A percentile compares a stretch with the other conserved stretches of the same genome.
phyloP scores from a whole-genome alignment of 129 eudicot species.

The Deinandra increscens region DNA sequence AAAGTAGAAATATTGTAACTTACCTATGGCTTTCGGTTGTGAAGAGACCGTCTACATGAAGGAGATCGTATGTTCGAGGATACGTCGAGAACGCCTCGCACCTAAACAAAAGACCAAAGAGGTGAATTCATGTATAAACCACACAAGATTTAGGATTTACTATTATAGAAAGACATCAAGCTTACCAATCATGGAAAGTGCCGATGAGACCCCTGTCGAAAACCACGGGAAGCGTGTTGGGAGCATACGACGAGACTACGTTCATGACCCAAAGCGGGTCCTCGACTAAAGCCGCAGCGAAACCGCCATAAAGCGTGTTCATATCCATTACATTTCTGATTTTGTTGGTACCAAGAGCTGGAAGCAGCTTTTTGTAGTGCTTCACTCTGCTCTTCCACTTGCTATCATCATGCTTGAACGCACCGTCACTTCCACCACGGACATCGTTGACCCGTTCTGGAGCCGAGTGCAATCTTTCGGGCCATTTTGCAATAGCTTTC shows the following conservation, averaged over 20 bases:
- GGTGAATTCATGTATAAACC: not conserved
- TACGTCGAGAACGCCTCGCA: slow-evolving; percentile 98
- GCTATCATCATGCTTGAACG: slow-evolving; percentile 73
- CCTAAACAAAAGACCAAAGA: slow-evolving; percentile 41
- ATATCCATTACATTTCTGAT: slow-evolving; percentile 94
- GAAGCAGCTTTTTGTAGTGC: slow-evolving; percentile 87
- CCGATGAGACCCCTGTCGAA: slow-evolving; percentile 93
- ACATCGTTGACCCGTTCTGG: slow-evolving; percentile 78
- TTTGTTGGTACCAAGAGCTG: slow-evolving; percentile 76
- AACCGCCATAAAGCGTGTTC: slow-evolving; percentile 92
- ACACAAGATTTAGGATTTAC: not conserved
- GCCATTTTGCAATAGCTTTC: slow-evolving; percentile 76
- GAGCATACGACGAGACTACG: slow-evolving; percentile 83
- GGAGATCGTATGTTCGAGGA: slow-evolving; percentile 96
- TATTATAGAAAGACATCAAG: not conserved
- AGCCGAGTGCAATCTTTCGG: slow-evolving; percentile 61
- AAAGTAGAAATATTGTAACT: slow-evolving; percentile 1
- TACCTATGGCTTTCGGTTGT: slow-evolving; percentile 98
- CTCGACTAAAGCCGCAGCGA: slow-evolving; percentile 73
- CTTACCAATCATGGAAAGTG: slow-evolving; percentile 92
- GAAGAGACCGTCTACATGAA: slow-evolving; percentile 90
- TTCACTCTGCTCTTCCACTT: slow-evolving; percentile 85
- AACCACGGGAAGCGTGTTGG: slow-evolving; percentile 82
- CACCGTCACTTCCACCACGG: slow-evolving; percentile 82
- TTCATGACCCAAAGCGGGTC: slow-evolving; percentile 97